phyloP scores from a whole-genome alignment of 139 green algal genomes.

The Tetradesmus lagerheimii region DNA sequence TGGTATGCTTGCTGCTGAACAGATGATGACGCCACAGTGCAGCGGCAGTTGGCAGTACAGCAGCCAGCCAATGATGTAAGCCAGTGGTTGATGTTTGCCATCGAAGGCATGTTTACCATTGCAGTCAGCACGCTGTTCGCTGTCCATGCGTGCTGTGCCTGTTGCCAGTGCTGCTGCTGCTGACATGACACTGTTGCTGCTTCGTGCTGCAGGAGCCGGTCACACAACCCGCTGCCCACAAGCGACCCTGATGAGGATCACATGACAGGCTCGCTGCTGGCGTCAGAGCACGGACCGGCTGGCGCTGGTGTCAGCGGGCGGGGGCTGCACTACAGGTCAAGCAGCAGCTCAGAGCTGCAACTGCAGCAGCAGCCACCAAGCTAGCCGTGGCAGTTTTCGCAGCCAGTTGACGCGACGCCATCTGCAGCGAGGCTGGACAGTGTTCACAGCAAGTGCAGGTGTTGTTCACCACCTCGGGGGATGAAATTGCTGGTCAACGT shows the following conservation, averaged over 20 bases:
- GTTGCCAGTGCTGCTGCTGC: not conserved
- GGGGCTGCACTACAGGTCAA: not conserved
- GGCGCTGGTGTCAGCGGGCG: not conserved
- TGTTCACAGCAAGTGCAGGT: not conserved
- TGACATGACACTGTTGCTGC: not conserved
- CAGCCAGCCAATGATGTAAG: not conserved
- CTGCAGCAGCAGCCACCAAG: not conserved
- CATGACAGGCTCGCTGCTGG: conserved; percentile 2
- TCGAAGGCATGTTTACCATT: too few relatives aligned
- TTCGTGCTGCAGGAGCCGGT: not conserved
- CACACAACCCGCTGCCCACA: not conserved
- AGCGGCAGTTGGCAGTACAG: not conserved
- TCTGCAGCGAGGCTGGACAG: not conserved
- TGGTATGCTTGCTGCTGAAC: not conserved
- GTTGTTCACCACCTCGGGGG: not conserved
- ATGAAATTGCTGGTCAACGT: too few relatives aligned
- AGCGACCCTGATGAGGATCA: conserved; percentile 29
- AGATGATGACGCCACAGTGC: not conserved
- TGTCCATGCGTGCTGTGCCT: not conserved
- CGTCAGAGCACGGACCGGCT: not conserved
- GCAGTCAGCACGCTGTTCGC: not conserved
- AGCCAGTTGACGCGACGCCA: too few relatives aligned
- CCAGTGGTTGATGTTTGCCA: not conserved
- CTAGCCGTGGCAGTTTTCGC: not conserved
- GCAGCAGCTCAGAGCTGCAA: not conserved